phyloP scores from a whole-genome alignment of 768 basidiomycete species.

The Rhodotorula kratochvilovae region DNA sequence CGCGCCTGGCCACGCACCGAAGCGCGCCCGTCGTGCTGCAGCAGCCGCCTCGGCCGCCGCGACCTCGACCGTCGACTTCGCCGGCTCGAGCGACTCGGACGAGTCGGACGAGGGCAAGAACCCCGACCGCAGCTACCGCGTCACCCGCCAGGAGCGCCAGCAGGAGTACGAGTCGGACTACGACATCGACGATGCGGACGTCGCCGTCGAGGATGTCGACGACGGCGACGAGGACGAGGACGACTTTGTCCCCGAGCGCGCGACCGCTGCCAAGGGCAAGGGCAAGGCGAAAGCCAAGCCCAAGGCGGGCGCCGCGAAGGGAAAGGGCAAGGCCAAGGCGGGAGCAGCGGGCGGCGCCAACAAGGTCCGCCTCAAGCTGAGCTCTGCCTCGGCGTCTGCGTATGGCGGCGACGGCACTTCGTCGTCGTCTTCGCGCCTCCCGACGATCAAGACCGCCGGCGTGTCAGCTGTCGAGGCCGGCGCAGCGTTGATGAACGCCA shows the following conservation, averaged over 20 bases:
- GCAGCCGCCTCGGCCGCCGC: slow-evolving; percentile 7
- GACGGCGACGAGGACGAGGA: slow-evolving; percentile 8
- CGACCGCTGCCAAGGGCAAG: neutral
- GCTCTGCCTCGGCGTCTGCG: neutral
- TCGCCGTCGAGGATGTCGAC: neutral
- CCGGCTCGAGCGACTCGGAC: slow-evolving; percentile 17
- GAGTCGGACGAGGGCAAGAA: slow-evolving; percentile 19
- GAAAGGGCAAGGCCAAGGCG: neutral
- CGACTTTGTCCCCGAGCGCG: slow-evolving; percentile 24
- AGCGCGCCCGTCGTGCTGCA: slow-evolving; percentile 9
- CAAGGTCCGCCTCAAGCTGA: slow-evolving; percentile 14
- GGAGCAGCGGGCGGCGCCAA: neutral
- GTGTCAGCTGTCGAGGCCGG: slow-evolving; percentile 6
- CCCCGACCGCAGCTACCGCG: slow-evolving; percentile 13
- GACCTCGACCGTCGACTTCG: slow-evolving; percentile 1
- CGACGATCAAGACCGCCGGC: slow-evolving; percentile 7
- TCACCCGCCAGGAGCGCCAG: slow-evolving; percentile 4
- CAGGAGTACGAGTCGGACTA: slow-evolving; percentile 19
- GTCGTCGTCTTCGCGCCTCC: neutral
- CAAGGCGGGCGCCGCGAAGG: neutral
- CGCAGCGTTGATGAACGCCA: slow-evolving; percentile 3
- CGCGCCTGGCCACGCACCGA: neutral
- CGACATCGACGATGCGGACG: slow-evolving; percentile 18
- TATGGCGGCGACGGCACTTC: neutral
- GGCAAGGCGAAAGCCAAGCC: slow-evolving; percentile 20